phyloP scores from a whole-genome alignment of 2,329 filamentous ascomycete species.

The Neurospora crassa region DNA sequence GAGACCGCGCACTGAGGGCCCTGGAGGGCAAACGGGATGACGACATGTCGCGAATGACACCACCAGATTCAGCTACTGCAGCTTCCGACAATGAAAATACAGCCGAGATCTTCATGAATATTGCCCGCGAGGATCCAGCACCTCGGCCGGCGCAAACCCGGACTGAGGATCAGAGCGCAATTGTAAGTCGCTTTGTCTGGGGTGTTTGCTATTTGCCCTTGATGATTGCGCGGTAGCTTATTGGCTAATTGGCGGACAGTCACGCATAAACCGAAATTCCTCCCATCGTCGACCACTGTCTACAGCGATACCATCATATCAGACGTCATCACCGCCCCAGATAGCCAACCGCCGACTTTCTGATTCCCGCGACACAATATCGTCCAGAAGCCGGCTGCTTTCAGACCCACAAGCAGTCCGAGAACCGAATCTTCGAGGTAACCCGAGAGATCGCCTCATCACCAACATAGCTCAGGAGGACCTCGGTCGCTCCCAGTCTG shows the following conservation, averaged over 20 bases:
- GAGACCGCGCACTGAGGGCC: slow-evolving; percentile 40
- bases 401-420: slow-evolving; percentile 34
- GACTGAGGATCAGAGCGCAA: slow-evolving; percentile 29
- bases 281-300: slow-evolving; percentile 45
- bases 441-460: slow-evolving; percentile 18
- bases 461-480: slow-evolving; percentile 20
- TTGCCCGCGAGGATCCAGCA: slow-evolving; percentile 43
- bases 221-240: neutral
- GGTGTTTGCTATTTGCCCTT: slow-evolving; percentile 1
- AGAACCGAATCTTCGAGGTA: slow-evolving; percentile 34
- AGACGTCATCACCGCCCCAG: slow-evolving; percentile 40
- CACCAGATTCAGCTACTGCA: slow-evolving; percentile 27
- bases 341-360: slow-evolving; percentile 41
- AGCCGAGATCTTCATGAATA: slow-evolving; percentile 49
- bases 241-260: slow-evolving; percentile 26
- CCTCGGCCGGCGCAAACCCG: slow-evolving; percentile 28
- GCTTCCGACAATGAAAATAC: slow-evolving; percentile 40
- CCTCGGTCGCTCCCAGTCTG: slow-evolving; percentile 23
- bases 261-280: slow-evolving; percentile 35
- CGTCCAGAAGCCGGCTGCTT: slow-evolving; percentile 25
- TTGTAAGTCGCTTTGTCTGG: slow-evolving; percentile 32
- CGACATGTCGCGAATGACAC: slow-evolving; percentile 29
- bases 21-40: slow-evolving; percentile 37
- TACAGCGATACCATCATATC: slow-evolving; percentile 36
- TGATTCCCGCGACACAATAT: slow-evolving; percentile 42